phyloP scores from a whole-genome alignment of 176 grass and related monocot genomes.

The Triticum timopheevii region DNA sequence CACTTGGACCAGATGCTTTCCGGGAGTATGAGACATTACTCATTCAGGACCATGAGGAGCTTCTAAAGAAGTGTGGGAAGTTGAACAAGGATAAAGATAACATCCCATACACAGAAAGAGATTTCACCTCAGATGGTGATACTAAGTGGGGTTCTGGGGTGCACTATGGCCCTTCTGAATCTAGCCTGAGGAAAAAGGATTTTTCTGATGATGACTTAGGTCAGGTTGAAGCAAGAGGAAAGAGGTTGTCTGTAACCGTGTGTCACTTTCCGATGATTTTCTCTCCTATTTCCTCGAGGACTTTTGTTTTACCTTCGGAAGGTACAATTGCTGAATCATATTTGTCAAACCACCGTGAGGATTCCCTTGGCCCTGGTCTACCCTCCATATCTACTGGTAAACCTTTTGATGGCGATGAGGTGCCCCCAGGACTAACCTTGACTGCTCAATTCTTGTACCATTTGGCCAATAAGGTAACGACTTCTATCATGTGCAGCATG shows the following conservation, averaged over 20 bases:
- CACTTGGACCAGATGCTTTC: conserved; percentile 94
- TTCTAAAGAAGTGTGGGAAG: conserved; percentile 61
- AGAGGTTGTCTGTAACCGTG: conserved; percentile 63
- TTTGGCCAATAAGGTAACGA: conserved; percentile 84
- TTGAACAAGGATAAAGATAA: conserved; percentile 33
- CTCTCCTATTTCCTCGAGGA: conserved; percentile 79
- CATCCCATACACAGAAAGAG: conserved; percentile 11
- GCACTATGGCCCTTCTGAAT: conserved; percentile 44
- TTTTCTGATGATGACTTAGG: conserved; percentile 44
- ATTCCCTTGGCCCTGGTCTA: conserved; percentile 80
- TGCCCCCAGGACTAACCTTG: conserved; percentile 72
- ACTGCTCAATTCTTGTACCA: conserved; percentile 94
- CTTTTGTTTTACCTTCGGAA: conserved; percentile 84
- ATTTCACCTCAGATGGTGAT: conserved; percentile 44
- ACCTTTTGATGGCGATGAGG: conserved; percentile 75
- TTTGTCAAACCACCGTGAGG: conserved; percentile 67
- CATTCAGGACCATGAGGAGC: conserved; percentile 86
- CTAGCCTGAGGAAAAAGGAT: conserved; percentile 35
- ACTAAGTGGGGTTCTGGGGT: conserved; percentile 40
- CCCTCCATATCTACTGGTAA: conserved; percentile 70
- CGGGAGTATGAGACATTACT: conserved; percentile 88
- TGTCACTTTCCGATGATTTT: conserved; percentile 84
- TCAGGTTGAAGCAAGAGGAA: conserved; percentile 29
- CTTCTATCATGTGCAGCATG: neutral
- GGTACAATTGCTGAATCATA: conserved; percentile 70